Conservation (phyloP, 805 yeast species). For the Wickerhamiella qilinensis region DNA sequence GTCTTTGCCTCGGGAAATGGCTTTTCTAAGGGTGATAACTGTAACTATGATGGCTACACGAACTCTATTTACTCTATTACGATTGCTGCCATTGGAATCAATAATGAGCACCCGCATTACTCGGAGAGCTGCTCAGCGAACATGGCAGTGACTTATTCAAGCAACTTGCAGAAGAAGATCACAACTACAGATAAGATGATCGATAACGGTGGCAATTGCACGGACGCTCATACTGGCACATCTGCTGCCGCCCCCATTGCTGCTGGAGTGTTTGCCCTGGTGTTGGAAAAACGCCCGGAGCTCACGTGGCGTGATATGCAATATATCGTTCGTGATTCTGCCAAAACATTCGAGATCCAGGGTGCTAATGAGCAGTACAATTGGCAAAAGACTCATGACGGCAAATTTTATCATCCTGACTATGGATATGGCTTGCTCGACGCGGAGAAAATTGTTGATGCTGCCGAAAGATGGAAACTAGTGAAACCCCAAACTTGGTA, state of each 20-base stretch:
- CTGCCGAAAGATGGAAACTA: constrained; percentile 59
- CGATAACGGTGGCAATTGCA: constrained; percentile 30
- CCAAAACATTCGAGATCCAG: constrained; percentile 45
- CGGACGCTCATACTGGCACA: constrained; percentile 79
- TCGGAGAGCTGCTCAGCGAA: constrained; percentile 92
- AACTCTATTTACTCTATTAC: constrained; percentile 90
- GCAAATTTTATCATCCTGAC: constrained; percentile 59
- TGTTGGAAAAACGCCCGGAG: constrained; percentile 66
- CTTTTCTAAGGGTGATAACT: constrained; percentile 64
- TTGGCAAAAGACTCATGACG: constrained; percentile 59
- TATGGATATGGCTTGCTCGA: constrained; percentile 91
- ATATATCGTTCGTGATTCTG: constrained; percentile 56
- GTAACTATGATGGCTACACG: constrained; percentile 95
- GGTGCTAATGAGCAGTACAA: constrained; percentile 32
- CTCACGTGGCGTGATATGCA: constrained; percentile 95
- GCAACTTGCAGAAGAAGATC: constrained; percentile 80
- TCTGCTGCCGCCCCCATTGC: constrained; percentile 98
- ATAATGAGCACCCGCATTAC: constrained; percentile 75
- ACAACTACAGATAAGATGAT: constrained; percentile 44
- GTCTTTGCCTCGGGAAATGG: constrained; percentile 98
- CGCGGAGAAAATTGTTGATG: constrained; percentile 54
- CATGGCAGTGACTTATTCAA: constrained; percentile 80
- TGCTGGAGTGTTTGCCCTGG: constrained; percentile 83
- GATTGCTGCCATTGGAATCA: constrained; percentile 81
- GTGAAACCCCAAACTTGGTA: constrained; percentile 90